A percentile compares a stretch with the other conserved stretches of the same genome.
phyloP scores from a whole-genome alignment of 1,139 yeast species.

The Magnusiomyces paraingens region DNA sequence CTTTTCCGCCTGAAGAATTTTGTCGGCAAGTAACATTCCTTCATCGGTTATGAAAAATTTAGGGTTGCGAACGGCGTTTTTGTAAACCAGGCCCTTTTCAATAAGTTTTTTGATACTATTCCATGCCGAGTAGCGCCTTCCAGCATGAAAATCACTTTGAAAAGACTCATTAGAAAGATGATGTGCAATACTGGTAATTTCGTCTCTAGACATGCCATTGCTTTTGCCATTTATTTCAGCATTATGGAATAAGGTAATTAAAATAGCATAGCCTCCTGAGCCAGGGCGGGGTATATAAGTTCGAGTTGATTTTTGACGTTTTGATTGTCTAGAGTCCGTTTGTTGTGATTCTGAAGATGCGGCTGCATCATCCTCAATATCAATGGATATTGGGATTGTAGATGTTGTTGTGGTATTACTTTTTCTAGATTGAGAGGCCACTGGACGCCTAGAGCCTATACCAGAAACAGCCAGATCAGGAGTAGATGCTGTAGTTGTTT shows the following conservation, averaged over 20 bases:
- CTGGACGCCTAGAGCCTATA: neutral
- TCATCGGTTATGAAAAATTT: constrained; percentile 72
- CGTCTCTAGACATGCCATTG: constrained; percentile 47
- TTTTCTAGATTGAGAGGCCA: constrained; percentile 5
- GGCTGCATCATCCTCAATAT: constrained; percentile 2
- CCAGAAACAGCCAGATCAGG: neutral
- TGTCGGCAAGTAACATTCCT: constrained; percentile 59
- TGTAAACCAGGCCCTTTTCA: constrained; percentile 54
- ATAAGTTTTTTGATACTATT: constrained; percentile 56
- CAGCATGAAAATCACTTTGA: constrained; percentile 51
- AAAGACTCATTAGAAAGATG: constrained; percentile 63
- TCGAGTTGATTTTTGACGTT: constrained; percentile 23
- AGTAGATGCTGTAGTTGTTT: neutral
- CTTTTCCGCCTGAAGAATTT: constrained; percentile 44
- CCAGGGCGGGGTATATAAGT: constrained; percentile 69
- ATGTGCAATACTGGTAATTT: constrained; percentile 50
- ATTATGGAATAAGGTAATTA: constrained; percentile 50
- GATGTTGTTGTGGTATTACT: constrained; percentile 1
- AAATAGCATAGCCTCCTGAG: constrained; percentile 83
- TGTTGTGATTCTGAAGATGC: constrained; percentile 24
- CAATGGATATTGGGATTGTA: neutral
- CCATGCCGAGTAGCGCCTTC: constrained; percentile 73
- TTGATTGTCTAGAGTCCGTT: constrained; percentile 24
- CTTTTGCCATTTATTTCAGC: neutral
- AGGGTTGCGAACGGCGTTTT: constrained; percentile 41